These are phyloP conservation scores for Neonectria faginata DNA, from an alignment of 2,329 filamentous ascomycete genomes.

Conservation along the genomic window DNA sequence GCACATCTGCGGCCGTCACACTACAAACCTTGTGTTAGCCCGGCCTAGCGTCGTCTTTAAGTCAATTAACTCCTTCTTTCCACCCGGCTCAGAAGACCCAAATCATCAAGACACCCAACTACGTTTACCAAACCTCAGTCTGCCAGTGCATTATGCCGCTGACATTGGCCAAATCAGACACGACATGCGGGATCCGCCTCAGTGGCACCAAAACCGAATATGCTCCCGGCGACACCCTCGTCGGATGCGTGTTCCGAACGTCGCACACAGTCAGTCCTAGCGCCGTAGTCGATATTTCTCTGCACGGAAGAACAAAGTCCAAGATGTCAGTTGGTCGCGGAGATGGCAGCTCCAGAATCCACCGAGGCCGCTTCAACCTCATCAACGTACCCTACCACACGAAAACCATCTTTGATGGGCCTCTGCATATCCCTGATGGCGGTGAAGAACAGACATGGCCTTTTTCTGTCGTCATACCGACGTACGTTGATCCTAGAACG, in stretches of 20 bases:
- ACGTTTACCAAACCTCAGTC: neutral
- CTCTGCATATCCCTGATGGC: constrained; percentile 39
- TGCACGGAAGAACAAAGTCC: constrained; percentile 45
- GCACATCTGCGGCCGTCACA: neutral
- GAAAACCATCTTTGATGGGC: constrained; percentile 38
- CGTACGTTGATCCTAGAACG: constrained; percentile 19
- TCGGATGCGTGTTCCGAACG: constrained; percentile 42
- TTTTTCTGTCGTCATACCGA: constrained; percentile 47
- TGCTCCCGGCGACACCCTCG: constrained; percentile 44
- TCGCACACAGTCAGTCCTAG: constrained; percentile 35
- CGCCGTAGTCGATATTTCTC: constrained; percentile 36
- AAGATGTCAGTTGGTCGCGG: constrained; percentile 37
- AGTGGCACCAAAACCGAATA: constrained; percentile 2
- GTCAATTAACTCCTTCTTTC: neutral
- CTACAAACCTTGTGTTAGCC: neutral
- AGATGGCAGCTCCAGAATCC: constrained; percentile 24
- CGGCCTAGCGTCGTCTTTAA: neutral
- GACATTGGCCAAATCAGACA: neutral
- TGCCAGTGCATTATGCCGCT: constrained; percentile 13
- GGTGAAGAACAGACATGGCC: constrained; percentile 40
- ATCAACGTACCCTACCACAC: constrained; percentile 27
- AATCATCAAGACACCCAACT: neutral
- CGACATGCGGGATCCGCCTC: constrained; percentile 29
- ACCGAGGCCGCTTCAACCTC: constrained; percentile 44
- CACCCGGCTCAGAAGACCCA: too few relatives aligned